Percentiles rank a stretch among this genome's conserved stretches.
Conservation (phyloP, 148 eudicot species). For the Chenopodium quinoa region DNA sequence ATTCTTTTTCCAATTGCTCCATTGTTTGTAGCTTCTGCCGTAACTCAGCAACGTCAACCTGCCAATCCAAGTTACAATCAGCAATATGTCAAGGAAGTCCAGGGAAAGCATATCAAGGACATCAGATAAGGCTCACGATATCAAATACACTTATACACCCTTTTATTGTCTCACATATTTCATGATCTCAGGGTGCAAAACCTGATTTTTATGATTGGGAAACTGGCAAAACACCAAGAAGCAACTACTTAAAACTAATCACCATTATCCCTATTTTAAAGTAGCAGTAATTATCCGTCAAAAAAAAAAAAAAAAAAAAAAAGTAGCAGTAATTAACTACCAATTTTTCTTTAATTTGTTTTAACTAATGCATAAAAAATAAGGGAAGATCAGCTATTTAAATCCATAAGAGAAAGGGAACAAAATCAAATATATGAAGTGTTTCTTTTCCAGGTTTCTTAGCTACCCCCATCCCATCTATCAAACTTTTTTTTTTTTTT, state of each 20-base stretch:
- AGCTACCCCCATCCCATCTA: too few species aligned
- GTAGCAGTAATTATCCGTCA: not conserved
- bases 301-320: too few species aligned
- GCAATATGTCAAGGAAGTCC: not conserved
- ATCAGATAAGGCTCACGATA: not conserved
- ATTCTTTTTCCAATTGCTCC: constrained; percentile 89
- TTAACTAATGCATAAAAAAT: not conserved
- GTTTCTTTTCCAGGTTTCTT: too few species aligned
- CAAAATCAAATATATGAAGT: not conserved
- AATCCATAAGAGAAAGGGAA: not conserved
- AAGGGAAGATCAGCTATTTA: not conserved
- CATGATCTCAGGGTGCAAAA: not conserved
- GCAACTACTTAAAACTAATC: not conserved
- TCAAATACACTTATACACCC: not conserved
- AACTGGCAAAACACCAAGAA: not conserved
- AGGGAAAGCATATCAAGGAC: not conserved
- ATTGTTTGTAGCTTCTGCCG: constrained; percentile 87
- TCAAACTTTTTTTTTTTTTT: not conserved
- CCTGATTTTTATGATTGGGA: not conserved
- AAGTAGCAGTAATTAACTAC: not conserved
- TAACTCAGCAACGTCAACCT: constrained; percentile 96
- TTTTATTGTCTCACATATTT: not conserved
- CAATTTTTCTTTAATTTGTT: not conserved
- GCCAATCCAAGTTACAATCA: constrained; percentile 22
- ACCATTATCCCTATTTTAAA: not conserved